These are phyloP conservation scores for Colletotrichum lini DNA, from an alignment of 2,329 filamentous ascomycete species.

Conservation along the genomic window DNA sequence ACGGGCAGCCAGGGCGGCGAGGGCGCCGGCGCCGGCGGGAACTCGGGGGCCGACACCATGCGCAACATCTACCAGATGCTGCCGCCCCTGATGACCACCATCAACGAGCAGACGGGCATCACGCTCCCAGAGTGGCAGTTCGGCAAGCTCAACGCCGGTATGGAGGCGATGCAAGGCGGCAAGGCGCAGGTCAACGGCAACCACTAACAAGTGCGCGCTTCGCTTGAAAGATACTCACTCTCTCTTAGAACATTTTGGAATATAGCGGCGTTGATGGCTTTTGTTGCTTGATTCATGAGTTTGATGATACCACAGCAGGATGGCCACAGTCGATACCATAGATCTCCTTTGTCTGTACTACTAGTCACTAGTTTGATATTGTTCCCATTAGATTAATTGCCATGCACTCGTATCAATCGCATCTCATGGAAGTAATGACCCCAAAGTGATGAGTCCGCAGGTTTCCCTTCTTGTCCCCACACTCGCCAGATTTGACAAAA, in stretches of 20 bases:
- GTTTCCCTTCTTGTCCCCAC: neutral
- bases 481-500: neutral
- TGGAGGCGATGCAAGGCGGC: conserved; percentile 49
- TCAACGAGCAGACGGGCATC: conserved; percentile 91
- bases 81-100: conserved; percentile 86
- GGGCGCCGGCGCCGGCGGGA: conserved; percentile 56
- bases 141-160: conserved; percentile 59
- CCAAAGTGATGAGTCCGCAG: neutral
- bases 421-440: neutral
- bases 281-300: conserved; percentile 5
- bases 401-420: too few species aligned
- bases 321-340: conserved; percentile 16
- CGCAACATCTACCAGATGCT: conserved; percentile 88
- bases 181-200: conserved; percentile 30
- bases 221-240: neutral
- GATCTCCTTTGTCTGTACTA: conserved; percentile 32
- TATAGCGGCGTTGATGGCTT: conserved; percentile 27
- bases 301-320: conserved; percentile 34
- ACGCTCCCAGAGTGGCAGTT: conserved; percentile 83
- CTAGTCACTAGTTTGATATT: neutral
- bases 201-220: neutral
- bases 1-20: conserved; percentile 71
- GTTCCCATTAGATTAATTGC: neutral
- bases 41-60: conserved; percentile 72
- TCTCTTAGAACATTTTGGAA: neutral